These are phyloP conservation scores for Psilocybe cubensis DNA, from an alignment of 768 basidiomycete genomes.

Conservation along the genomic window DNA sequence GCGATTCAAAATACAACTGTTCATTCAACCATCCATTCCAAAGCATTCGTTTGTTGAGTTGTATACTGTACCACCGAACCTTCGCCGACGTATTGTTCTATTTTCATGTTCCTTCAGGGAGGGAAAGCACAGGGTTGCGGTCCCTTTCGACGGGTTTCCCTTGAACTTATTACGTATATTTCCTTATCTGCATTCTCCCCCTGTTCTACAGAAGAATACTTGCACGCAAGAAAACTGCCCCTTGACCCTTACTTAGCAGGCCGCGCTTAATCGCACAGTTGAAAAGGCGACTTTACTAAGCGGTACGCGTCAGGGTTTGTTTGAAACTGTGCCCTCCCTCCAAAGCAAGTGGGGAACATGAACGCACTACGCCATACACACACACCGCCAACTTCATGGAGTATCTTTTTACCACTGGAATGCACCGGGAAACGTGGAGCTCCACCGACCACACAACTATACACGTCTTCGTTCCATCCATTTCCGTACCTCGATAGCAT, in stretches of 20 bases:
- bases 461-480: neutral
- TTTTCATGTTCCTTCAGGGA: neutral
- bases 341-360: neutral
- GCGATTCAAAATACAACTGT: neutral
- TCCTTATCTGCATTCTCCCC: neutral
- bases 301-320: neutral
- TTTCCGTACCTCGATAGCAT: neutral
- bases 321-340: neutral
- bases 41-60: neutral
- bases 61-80: neutral
- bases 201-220: neutral
- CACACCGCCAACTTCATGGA: too few relatives aligned
- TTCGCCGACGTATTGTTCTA: neutral
- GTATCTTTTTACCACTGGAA: neutral
- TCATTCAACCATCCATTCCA: neutral
- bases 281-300: neutral
- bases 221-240: neutral
- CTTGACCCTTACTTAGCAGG: neutral
- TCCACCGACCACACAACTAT: neutral
- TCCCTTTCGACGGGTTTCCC: neutral
- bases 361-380: too few relatives aligned
- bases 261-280: neutral
- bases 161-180: neutral
- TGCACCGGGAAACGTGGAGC: neutral
- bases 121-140: neutral